Conservation (phyloP, 2,329 filamentous ascomycete species). For the Exophiala alcalophila region DNA sequence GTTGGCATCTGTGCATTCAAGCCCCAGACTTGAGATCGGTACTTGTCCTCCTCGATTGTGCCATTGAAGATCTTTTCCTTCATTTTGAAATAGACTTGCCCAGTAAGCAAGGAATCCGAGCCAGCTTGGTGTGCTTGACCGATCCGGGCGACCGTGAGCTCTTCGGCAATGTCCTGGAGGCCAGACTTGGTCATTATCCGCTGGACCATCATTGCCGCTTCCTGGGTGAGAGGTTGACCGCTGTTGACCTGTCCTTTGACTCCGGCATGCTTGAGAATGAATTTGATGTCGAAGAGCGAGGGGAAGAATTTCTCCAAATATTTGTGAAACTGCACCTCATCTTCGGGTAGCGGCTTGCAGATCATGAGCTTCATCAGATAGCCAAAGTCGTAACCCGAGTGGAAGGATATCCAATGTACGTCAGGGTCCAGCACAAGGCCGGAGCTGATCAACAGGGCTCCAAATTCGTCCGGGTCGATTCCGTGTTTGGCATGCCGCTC, state of each 20-base stretch:
- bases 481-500: conserved; percentile 77
- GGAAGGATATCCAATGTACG: conserved; percentile 95
- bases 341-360: conserved; percentile 70
- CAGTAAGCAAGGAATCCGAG: conserved; percentile 88
- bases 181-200: conserved; percentile 88
- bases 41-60: conserved; percentile 71
- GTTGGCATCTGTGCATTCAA: conserved; percentile 68
- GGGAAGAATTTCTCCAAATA: conserved; percentile 93
- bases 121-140: conserved; percentile 89
- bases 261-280: conserved; percentile 87
- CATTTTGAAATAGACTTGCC: conserved; percentile 92
- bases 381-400: conserved; percentile 96
- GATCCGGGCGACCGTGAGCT: conserved; percentile 83
- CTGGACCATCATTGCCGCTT: conserved; percentile 70
- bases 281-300: conserved; percentile 92
- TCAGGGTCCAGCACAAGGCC: conserved; percentile 84
- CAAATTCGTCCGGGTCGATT: conserved; percentile 87
- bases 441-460: conserved; percentile 83
- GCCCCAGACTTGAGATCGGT: conserved; percentile 89
- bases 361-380: conserved; percentile 94
- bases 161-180: conserved; percentile 89
- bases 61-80: conserved; percentile 83
- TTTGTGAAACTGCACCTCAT: conserved; percentile 84
- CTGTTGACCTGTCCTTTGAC: conserved; percentile 66
- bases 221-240: conserved; percentile 60